Base-by-base conservation (phyloP, 371 early-diverging fungal genomes). In the Dinochytrium kinnereticum region DNA sequence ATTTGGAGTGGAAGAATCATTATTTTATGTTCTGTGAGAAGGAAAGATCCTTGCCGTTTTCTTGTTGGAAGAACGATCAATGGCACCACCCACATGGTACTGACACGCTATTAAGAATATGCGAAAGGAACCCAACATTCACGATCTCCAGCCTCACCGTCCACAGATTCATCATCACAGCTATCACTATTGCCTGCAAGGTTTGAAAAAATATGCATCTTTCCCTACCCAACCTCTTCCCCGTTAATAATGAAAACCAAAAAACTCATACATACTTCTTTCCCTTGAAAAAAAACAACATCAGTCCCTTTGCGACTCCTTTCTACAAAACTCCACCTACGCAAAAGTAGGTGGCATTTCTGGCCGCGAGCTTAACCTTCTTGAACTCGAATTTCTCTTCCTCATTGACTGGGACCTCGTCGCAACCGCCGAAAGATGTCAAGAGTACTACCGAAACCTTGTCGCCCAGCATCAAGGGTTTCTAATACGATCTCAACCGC, bases 321-420 rank as follows among this genome's bases (percentile, higher is more conserved):
- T 74, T 51, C 68, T 80, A 26, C 74, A 74, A 78, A 82, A 82
- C 44, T 57, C 82, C n/a, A 75, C 70, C 64, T 82, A 76, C 59
- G 82, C 82, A 26, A 82, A 82, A 73, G 96, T 98, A 21, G 98
- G 98, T 19, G 98, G 98, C 10, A 87, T 98, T 37, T 89, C 92
- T 31, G 91, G 92, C n/a, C 90, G 92, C 69, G 98, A 98, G 81
- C 85, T 98, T 33, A 97, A 97, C 80, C 88, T 94, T n/a, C 83
- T 97, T 26, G 98, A 98, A 78, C 83, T 98, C 67, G 97, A 96
- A 77, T 92, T 98, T 77, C 72, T 95, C 65, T 86, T 86, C 7
- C 78, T 95, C 67, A 91, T 96, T 59, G 94, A 95, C 70, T 98
- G 98, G 98, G 89, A 92, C 37, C 82, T 98, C n/a, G 80, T 91